Base-by-base conservation (phyloP, 768 basidiomycete species). In the Chiua virens region DNA sequence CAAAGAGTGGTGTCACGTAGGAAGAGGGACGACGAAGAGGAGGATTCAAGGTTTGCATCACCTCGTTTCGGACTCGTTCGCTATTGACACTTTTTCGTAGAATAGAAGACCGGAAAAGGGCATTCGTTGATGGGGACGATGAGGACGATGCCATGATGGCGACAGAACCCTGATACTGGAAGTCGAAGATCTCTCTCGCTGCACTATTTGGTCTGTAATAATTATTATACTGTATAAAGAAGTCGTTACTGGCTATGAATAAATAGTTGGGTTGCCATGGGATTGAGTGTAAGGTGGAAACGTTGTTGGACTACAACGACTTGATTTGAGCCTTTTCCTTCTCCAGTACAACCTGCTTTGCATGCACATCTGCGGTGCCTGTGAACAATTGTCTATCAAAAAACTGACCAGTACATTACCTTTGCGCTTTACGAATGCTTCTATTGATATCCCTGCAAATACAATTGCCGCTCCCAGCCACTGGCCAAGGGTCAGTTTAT, bases 361-460 rank as follows among this genome's bases (percentile, higher is more conserved):
- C 78, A 58, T 92, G 89, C 39, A 92, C 80, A 56, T 88, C 90
- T 92, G 63, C n/a, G 47, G 47, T 30, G 22, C 27, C 44, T 18
- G 45, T 62, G 22, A 59, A 37, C 39, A 37, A 32, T 10, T 11
- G 20, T 25, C 43, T 23, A 22, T 25, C 42, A 32, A 49, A 27
- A 38, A 42, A 20, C 13, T 17, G 52, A 59, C 8, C 43, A 49
- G 45, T 38, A 13, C 71, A 72, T 34, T 55, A 89, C 92, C 89
- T 81, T 83, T 85, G 52, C 92, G 83, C 67, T 98, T 98, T 6
- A 94, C 85, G 61, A 84, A 85, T 3, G 95, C 96, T 66, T 98
- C 96, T 10, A 97, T 79, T 1, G 89, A 93, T 53, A 98, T 97
- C 2, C 94, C 97, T n/a, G 83, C 83, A 69, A 99, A 98, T 3